Percentiles rank a stretch among this genome's conserved stretches.
These are phyloP conservation scores for Bipolaris zeicola DNA, from an alignment of 2,329 filamentous ascomycete species.

Conservation along the genomic window DNA sequence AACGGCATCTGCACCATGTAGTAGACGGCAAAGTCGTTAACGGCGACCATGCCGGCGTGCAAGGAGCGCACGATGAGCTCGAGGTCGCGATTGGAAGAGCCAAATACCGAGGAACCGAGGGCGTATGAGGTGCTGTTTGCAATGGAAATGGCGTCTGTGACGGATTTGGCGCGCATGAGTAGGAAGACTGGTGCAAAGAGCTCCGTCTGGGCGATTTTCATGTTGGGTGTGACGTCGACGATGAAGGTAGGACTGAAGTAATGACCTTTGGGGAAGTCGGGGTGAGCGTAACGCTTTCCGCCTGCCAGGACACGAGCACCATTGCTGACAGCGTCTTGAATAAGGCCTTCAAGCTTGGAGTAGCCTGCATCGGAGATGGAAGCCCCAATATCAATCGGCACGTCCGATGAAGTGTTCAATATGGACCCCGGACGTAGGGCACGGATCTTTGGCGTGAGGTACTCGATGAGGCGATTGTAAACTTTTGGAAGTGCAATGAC, in stretches of 20 bases:
- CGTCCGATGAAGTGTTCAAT: conserved; percentile 53
- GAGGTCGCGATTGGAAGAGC: conserved; percentile 64
- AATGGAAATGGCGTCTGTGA: conserved; percentile 71
- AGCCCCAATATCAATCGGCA: conserved; percentile 78
- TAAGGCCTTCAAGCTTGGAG: conserved; percentile 73
- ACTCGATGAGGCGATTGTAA: conserved; percentile 73
- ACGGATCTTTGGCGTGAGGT: conserved; percentile 75
- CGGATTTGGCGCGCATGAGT: conserved; percentile 73
- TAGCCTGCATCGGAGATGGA: conserved; percentile 84
- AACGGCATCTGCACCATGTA: conserved; percentile 96
- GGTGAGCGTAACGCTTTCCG: conserved; percentile 73
- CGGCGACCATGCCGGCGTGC: conserved; percentile 84
- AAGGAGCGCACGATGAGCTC: conserved; percentile 69
- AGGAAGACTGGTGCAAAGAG: conserved; percentile 92
- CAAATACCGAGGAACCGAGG: conserved; percentile 88
- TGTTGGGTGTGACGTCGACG: conserved; percentile 81
- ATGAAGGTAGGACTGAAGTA: conserved; percentile 93
- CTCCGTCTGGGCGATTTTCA: conserved; percentile 88
- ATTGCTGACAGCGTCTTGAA: conserved; percentile 74
- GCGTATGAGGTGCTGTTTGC: conserved; percentile 86
- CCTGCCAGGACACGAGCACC: conserved; percentile 84
- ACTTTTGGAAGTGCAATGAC: conserved; percentile 79
- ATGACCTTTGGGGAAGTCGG: conserved; percentile 75
- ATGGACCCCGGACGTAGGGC: conserved; percentile 76
- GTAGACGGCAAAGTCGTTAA: conserved; percentile 94